phyloP scores from a whole-genome alignment of 2,329 filamentous ascomycete genomes.

The Sclerotinia nivalis region DNA sequence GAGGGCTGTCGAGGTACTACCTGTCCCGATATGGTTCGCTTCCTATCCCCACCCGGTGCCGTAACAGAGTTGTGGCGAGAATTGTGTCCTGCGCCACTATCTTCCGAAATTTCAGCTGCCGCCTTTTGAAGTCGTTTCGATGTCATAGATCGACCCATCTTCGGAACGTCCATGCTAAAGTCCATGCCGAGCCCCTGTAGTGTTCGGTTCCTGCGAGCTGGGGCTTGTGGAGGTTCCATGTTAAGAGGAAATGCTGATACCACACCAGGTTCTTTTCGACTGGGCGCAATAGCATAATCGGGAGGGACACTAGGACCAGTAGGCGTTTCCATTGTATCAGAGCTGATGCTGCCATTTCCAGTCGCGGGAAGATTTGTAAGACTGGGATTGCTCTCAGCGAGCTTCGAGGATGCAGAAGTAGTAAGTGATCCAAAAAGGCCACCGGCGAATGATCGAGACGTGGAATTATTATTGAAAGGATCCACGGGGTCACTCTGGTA shows the following conservation, averaged over 20 bases:
- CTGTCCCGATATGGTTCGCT: slow-evolving; percentile 90
- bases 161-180: slow-evolving; percentile 41
- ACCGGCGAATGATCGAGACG: slow-evolving; percentile 34
- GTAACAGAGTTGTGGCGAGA: slow-evolving; percentile 30
- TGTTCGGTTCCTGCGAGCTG: slow-evolving; percentile 43
- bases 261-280: slow-evolving; percentile 37
- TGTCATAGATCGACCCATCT: slow-evolving; percentile 41
- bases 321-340: slow-evolving; percentile 66
- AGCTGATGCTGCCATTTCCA: slow-evolving; percentile 41
- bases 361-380: slow-evolving; percentile 40
- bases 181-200: slow-evolving; percentile 41
- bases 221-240: slow-evolving; percentile 50
- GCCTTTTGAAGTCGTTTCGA: slow-evolving; percentile 40
- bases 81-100: slow-evolving; percentile 29
- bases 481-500: slow-evolving; percentile 38
- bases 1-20: slow-evolving; percentile 55
- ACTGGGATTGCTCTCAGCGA: slow-evolving; percentile 43
- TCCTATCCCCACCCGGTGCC: slow-evolving; percentile 61
- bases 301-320: slow-evolving; percentile 48
- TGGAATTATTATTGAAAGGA: slow-evolving; percentile 41
- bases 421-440: slow-evolving; percentile 40
- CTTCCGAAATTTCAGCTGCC: slow-evolving; percentile 36
- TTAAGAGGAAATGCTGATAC: slow-evolving; percentile 36
- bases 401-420: slow-evolving; percentile 37
- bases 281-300: slow-evolving; percentile 41